Percentiles rank a stretch among this genome's conserved stretches.
These are phyloP conservation scores for Claviceps fusiformis DNA, from an alignment of 2,329 filamentous ascomycete species.

Conservation along the genomic window DNA sequence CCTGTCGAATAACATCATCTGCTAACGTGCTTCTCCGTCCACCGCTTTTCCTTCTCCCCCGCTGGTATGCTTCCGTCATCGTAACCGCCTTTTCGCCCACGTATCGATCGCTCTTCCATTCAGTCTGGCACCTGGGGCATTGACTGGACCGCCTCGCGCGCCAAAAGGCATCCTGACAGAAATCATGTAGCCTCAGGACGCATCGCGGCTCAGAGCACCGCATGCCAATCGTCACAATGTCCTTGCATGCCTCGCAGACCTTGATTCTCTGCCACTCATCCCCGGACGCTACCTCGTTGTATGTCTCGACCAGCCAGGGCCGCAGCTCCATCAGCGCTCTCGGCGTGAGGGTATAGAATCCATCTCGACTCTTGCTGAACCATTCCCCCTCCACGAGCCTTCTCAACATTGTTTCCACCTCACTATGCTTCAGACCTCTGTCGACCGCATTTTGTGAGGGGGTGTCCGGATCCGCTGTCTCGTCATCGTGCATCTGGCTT, in stretches of 20 bases:
- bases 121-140: conserved; percentile 48
- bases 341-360: conserved; percentile 64
- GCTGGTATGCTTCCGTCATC: conserved; percentile 35
- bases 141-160: conserved; percentile 44
- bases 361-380: conserved; percentile 59
- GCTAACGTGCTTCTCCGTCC: conserved; percentile 20
- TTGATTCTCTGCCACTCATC: conserved; percentile 65
- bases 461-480: conserved; percentile 21
- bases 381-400: conserved; percentile 68
- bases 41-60: conserved; percentile 24
- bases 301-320: conserved; percentile 73
- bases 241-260: conserved; percentile 75
- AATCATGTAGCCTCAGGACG: conserved; percentile 57
- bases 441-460: conserved; percentile 14
- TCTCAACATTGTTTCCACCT: conserved; percentile 61
- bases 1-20: conserved; percentile 20
- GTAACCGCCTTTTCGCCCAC: conserved; percentile 46
- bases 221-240: conserved; percentile 76
- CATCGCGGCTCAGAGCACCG: conserved; percentile 60
- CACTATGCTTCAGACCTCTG: conserved; percentile 55
- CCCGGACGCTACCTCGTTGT: conserved; percentile 58
- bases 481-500: conserved; percentile 18
- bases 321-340: conserved; percentile 74
- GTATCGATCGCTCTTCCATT: conserved; percentile 35
- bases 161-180: conserved; percentile 64